phyloP scores from a whole-genome alignment of 345 rosid genomes.

The Carallia brachiata region DNA sequence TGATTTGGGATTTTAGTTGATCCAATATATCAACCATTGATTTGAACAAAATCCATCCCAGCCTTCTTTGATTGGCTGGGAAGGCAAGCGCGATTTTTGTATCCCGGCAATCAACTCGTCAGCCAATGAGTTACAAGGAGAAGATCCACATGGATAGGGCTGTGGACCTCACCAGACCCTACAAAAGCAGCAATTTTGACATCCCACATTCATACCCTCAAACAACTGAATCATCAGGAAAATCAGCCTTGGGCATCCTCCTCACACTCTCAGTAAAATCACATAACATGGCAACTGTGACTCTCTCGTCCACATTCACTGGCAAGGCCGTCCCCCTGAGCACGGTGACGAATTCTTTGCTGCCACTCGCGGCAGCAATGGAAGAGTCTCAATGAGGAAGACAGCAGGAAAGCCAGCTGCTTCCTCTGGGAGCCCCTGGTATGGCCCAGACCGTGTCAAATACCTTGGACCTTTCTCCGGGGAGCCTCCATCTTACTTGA shows the following conservation, averaged over 20 bases:
- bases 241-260: neutral
- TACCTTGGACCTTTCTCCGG: slow-evolving; percentile 50
- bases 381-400: slow-evolving; percentile 30
- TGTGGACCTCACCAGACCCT: slow-evolving; percentile 26
- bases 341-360: slow-evolving; percentile 15
- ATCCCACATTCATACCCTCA: neutral
- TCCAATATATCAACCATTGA: too few relatives aligned
- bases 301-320: slow-evolving; percentile 31
- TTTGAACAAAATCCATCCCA: slow-evolving; percentile 7
- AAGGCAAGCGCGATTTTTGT: slow-evolving; percentile 6
- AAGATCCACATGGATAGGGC: slow-evolving; percentile 31
- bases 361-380: slow-evolving; percentile 7
- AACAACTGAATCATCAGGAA: neutral
- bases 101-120: neutral
- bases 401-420: slow-evolving; percentile 30
- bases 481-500: slow-evolving; percentile 44
- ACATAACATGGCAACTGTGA: slow-evolving; percentile 24
- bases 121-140: slow-evolving; percentile 21
- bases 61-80: slow-evolving; percentile 2
- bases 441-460: slow-evolving; percentile 43
- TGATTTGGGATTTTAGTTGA: too few relatives aligned
- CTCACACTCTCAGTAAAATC: neutral
- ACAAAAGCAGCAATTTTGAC: slow-evolving; percentile 2
- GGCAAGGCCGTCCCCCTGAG: slow-evolving; percentile 25
- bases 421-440: slow-evolving; percentile 52